Conservation (phyloP, 2,329 filamentous ascomycete species). For the Xenoacremonium recifei region DNA sequence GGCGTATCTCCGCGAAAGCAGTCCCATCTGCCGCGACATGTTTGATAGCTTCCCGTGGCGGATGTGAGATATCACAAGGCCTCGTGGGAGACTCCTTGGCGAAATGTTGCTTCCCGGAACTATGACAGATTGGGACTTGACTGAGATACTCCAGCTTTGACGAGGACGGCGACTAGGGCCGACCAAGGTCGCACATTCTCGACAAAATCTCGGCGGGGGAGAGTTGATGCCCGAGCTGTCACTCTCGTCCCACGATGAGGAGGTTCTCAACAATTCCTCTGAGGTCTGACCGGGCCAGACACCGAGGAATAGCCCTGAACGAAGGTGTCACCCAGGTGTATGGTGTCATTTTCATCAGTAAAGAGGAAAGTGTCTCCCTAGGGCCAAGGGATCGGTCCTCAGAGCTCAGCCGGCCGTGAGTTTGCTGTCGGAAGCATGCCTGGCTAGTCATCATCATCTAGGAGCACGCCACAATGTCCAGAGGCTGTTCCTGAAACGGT, state of each 20-base stretch:
- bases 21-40: slow-evolving; percentile 11
- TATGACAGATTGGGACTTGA: background rate
- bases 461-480: slow-evolving; percentile 11
- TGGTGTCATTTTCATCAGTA: slow-evolving; percentile 17
- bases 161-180: slow-evolving; percentile 6
- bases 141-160: background rate
- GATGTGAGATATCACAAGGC: slow-evolving; percentile 17
- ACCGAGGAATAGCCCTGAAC: slow-evolving; percentile 9
- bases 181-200: slow-evolving; percentile 18
- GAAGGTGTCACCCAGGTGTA: slow-evolving; percentile 19
- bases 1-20: slow-evolving; percentile 4
- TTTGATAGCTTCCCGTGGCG: slow-evolving; percentile 11
- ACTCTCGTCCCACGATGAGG: slow-evolving; percentile 17
- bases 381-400: slow-evolving; percentile 12
- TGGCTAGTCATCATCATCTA: slow-evolving; percentile 12
- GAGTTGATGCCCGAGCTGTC: slow-evolving; percentile 16
- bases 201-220: slow-evolving; percentile 19
- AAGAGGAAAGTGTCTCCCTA: slow-evolving; percentile 8
- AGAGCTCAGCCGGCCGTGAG: slow-evolving; percentile 18
- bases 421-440: slow-evolving; percentile 10
- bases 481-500: slow-evolving; percentile 18
- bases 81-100: slow-evolving; percentile 20
- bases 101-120: slow-evolving; percentile 19
- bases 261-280: background rate
- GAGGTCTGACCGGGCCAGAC: slow-evolving; percentile 4